These are phyloP conservation scores for Aegilops umbellulata DNA, from an alignment of 176 grass and related monocot species.

Conservation along the genomic window DNA sequence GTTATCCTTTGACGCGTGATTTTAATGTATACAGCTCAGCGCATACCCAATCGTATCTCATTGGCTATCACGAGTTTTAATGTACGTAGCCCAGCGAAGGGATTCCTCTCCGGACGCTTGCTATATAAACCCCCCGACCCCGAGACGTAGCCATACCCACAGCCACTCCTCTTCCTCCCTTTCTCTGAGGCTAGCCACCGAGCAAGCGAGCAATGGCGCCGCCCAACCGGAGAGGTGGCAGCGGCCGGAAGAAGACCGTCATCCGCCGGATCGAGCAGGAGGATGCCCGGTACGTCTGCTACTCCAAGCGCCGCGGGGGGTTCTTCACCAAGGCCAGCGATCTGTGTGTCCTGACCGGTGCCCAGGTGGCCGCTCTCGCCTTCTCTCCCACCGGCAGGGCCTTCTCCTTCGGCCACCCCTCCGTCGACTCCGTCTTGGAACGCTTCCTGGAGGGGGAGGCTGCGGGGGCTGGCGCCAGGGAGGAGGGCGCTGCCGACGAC, in stretches of 20 bases:
- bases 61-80: too few species aligned
- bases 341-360: conserved; percentile 35
- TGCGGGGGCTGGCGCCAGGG: too few species aligned
- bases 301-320: neutral
- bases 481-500: neutral
- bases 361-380: conserved; percentile 32
- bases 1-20: too few species aligned
- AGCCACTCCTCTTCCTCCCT: neutral
- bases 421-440: conserved; percentile 20
- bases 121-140: neutral
- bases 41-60: too few species aligned
- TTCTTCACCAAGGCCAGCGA: conserved; percentile 12
- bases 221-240: neutral
- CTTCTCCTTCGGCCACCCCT: conserved; percentile 55
- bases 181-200: neutral
- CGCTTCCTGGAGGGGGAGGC: neutral
- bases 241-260: conserved; percentile 9
- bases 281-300: neutral
- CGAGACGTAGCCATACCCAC: neutral
- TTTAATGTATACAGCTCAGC: too few species aligned
- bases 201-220: neutral
- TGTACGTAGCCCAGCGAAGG: too few species aligned
- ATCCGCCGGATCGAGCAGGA: neutral
- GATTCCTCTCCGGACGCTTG: neutral
- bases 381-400: conserved; percentile 44